phyloP scores from a whole-genome alignment of 495 filamentous ascomycete species.

The Aspergillus conjunctus region DNA sequence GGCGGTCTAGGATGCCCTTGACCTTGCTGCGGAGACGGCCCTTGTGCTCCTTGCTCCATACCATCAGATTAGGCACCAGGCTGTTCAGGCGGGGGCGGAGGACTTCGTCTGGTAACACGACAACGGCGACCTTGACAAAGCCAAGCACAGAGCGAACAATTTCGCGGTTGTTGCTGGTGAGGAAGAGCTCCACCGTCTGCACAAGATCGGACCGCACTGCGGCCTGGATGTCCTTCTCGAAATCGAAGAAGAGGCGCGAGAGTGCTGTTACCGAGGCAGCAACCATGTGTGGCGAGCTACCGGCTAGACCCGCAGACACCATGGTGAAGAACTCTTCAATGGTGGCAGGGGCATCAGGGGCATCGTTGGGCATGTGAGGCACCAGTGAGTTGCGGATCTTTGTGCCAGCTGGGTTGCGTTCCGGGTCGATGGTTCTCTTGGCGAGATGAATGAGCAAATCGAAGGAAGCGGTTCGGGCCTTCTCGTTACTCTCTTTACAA shows the following conservation, averaged over 20 bases:
- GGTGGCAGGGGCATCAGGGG: conserved; percentile 72
- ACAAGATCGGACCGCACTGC: conserved; percentile 75
- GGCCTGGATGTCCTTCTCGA: conserved; percentile 60
- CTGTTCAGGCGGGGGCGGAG: conserved; percentile 71
- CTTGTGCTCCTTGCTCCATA: conserved; percentile 97
- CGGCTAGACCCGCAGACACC: conserved; percentile 93
- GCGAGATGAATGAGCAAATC: conserved; percentile 89
- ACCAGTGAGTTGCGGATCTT: conserved; percentile 82
- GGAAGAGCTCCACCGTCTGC: conserved; percentile 88
- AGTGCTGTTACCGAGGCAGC: conserved; percentile 91
- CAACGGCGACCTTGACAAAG: conserved; percentile 93
- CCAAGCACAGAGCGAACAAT: conserved; percentile 91
- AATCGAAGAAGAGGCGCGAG: conserved; percentile 88
- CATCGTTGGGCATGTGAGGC: conserved; percentile 76
- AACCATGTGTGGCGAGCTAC: conserved; percentile 90
- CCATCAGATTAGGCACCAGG: conserved; percentile 85
- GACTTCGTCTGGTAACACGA: conserved; percentile 74
- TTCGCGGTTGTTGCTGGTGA: conserved; percentile 92
- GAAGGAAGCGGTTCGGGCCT: conserved; percentile 83
- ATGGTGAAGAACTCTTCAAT: conserved; percentile 98
- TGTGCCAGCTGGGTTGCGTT: conserved; percentile 61
- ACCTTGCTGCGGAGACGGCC: conserved; percentile 93
- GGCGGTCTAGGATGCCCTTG: conserved; percentile 93
- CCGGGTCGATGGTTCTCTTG: conserved; percentile 65
- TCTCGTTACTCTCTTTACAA: conserved; percentile 96